Evolutionary conservation across 1,284 basidiomycete species (phyloP), one percentile per base, ranked within the genome.

Genomic region (Jaminaea rosea): DNA sequence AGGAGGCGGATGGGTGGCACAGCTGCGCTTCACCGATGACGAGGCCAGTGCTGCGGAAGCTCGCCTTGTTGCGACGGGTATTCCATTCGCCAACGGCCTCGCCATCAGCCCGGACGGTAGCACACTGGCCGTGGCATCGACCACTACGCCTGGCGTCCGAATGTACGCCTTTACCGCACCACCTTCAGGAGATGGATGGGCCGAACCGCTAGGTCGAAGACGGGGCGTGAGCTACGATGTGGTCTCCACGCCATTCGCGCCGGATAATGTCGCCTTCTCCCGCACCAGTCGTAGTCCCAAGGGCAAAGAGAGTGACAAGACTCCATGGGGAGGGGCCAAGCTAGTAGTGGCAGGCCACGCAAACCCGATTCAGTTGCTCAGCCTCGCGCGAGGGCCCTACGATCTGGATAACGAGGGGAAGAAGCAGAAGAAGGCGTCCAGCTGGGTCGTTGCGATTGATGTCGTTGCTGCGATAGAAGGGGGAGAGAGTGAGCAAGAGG

Each of bases 41-140:
- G 17, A 41, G 10, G 46, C 29, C 9, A 31, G 17, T 9, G 44
- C 37, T 4, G 26, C 26, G 17, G 11, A 37, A 8, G 54, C 56
- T 49, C 62, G 68, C 2, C 68, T 81, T 27, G 73, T 77, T 2
- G 78, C 77, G 1, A 63, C 74, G 4, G 79, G 79, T 47, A 73
- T 84, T 13, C 73, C 84, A 0, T 86, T 85, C 68, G 76, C 84
- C 5, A 86, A 86, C 61, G 85, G 85, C 27, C 58, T 86, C 46
- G 76, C 82, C 0, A 53, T 84, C 37, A 83, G 82, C 0, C 78
- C 78, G 0, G 72, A 77, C 2, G 78, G 78, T 1, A 66, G 69
- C 0, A 75, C 78, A 21, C 73, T 84, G 11, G 82, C 83, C 1
- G 69, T 86, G 24, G 79, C 81, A 2, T 79, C 82, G 1, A 81